phyloP scores from a whole-genome alignment of 78 protist species.

The Bodo saltans region DNA sequence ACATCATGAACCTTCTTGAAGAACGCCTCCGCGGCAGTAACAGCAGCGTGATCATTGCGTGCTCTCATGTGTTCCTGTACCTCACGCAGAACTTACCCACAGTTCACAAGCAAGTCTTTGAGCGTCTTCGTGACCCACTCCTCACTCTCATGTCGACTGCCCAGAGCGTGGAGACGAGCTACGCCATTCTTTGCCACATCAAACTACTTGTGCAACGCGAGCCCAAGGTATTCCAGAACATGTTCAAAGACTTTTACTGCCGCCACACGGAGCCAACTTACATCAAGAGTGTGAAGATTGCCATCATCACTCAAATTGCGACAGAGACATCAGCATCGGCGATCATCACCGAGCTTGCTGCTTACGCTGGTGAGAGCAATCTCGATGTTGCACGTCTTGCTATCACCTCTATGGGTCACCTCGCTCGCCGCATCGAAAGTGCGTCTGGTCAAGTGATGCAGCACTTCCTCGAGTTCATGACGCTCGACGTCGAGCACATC shows the following conservation, averaged over 20 bases:
- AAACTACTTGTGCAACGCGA: constrained; percentile 52
- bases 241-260: constrained; percentile 52
- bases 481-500: constrained; percentile 26
- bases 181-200: constrained; percentile 65
- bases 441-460: background rate
- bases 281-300: constrained; percentile 68
- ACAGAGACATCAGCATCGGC: constrained; percentile 29
- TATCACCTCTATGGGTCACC: constrained; percentile 24
- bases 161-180: constrained; percentile 50
- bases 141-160: constrained; percentile 56
- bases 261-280: constrained; percentile 65
- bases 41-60: constrained; percentile 70
- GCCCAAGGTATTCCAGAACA: constrained; percentile 56
- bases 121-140: constrained; percentile 63
- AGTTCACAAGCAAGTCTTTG: constrained; percentile 67
- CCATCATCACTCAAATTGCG: constrained; percentile 54
- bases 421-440: constrained; percentile 28
- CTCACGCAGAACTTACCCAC: constrained; percentile 58
- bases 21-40: constrained; percentile 64
- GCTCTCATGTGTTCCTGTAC: constrained; percentile 65
- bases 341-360: constrained; percentile 63
- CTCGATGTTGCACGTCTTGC: constrained; percentile 29
- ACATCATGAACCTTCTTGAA: constrained; percentile 76
- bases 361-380: constrained; percentile 57
- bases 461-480: constrained; percentile 24